Conservation (phyloP, 1,284 basidiomycete species). For the Ganoderma resinaceum region DNA sequence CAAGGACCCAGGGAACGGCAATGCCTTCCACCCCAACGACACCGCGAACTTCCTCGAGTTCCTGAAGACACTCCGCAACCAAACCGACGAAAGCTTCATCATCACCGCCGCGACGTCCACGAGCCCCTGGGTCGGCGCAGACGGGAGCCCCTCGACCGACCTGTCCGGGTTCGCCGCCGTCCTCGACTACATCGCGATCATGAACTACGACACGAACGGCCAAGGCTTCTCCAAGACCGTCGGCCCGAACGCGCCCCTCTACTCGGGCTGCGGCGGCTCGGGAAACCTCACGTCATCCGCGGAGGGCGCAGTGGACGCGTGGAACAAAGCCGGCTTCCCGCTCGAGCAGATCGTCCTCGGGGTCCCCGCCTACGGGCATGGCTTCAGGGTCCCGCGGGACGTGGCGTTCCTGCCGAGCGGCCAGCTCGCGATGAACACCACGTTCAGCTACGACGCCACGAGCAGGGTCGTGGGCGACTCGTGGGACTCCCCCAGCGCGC, state of each 20-base stretch:
- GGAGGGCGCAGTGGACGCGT: constrained; percentile 72
- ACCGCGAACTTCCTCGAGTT: constrained; percentile 77
- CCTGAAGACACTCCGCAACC: constrained; percentile 75
- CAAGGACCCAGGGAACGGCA: constrained; percentile 65
- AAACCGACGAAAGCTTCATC: constrained; percentile 57
- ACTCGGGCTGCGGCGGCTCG: constrained; percentile 74
- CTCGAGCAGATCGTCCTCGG: constrained; percentile 80
- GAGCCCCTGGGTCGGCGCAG: constrained; percentile 67
- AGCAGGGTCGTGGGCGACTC: constrained; percentile 58
- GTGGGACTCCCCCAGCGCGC: constrained; percentile 54
- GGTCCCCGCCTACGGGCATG: constrained; percentile 80
- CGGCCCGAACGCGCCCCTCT: constrained; percentile 86
- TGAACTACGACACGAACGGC: constrained; percentile 89
- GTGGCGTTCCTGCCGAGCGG: constrained; percentile 46
- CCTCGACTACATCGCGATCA: constrained; percentile 84
- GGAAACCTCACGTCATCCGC: constrained; percentile 77
- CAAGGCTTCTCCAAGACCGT: constrained; percentile 46
- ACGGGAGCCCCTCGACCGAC: constrained; percentile 65
- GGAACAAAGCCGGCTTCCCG: constrained; percentile 85
- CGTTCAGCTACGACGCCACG: constrained; percentile 47
- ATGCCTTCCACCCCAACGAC: constrained; percentile 68
- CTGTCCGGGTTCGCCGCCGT: constrained; percentile 73
- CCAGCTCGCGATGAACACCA: constrained; percentile 51
- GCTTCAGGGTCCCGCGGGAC: constrained; percentile 53
- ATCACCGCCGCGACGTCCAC: constrained; percentile 80